Base-by-base conservation (phyloP, 2,329 filamentous ascomycete species). In the Cladophialophora immunda region DNA sequence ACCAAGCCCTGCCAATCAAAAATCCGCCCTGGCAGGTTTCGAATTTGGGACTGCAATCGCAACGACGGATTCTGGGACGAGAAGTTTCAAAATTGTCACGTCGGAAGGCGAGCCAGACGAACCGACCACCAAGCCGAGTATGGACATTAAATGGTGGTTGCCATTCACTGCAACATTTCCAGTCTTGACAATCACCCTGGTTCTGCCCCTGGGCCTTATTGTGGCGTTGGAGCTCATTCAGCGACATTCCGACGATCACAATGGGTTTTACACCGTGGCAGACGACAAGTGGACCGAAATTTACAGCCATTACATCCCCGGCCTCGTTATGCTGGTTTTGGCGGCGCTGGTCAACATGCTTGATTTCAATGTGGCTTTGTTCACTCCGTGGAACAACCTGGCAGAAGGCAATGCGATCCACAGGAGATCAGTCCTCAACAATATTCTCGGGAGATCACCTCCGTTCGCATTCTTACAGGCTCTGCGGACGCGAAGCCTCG, bases 251-350 rank as follows among this genome's bases (percentile, higher is more conserved):
- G 68, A 78, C 34, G 64, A 68, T 32, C 71, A 74, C 45, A 47
- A 71, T 36, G 76, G 76, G 2, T 70, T 78, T 22, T 66, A 64
- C 38, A 62, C 63, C 30, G 71, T 73, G 8, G 61, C 67, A 5
- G 67, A 72, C 58, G 56, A 70, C 62, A 62, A 69, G 36, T 69
- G 68, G 64, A 72, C 27, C 52, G 68, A 73, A 2, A 70, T 75
- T 15, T 72, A 76, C 30, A 74, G 73, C 17, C 77, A 76, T 13
- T 78, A 76, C 50, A 71, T 78, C 17, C 76, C 67, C 70, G 65
- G 68, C 13, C 63, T 73, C 19, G 65, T 73, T 5, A 71, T 71
- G 65, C 32, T 73, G 58, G 64, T 72, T 25, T 38, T 72, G 19
- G 72, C 71, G 32, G 47, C 67, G 5, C 58, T 73, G n/a, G 61